Evolutionary conservation across 2,329 filamentous ascomycete genomes (phyloP), one percentile per base, ranked within the genome.

Genomic region (Ilyonectria sp.): DNA sequence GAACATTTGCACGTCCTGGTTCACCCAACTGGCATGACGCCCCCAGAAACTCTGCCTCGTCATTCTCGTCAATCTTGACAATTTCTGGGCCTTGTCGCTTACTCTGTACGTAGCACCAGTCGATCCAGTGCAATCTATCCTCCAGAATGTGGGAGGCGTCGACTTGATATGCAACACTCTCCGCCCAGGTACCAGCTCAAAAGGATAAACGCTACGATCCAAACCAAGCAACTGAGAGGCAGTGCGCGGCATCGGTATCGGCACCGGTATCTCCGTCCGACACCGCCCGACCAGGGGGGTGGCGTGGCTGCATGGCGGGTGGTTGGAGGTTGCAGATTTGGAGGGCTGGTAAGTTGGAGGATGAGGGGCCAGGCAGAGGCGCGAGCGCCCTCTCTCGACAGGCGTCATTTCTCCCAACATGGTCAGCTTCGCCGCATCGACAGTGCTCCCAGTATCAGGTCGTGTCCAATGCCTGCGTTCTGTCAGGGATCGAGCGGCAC

Each of bases 221-320:
- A 60, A 50, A 59, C 56, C 55, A 65, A 75, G 54, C 55, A 61
- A 61, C 68, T 66, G 59, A 37, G 52, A 54, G 58, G 58, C 58
- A 68, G 61, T 69, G 61, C 43, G 60, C 64, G 54, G 61, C 64
- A 71, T 72, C 63, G 67, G 69, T 69, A 70, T 63, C 67, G 65
- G 60, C 55, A 62, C 68, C 71, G 71, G 69, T 69, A 63, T 75
- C 67, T 68, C 73, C 74, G 69, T 75, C 71, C 71, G 63, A 75
- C 67, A 75, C 74, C 71, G 72, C 68, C 67, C 60, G 54, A 44
- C 59, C 54, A 60, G 60, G 63, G 63, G 65, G 63, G 52, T 35
- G 50, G 57, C 35, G 57, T 59, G 55, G 37, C 19, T 58, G 53
- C 50, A 33, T 47, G 17, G 49, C 23, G 23, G 40, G 50, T 58